Percentiles rank a stretch among this genome's conserved stretches.
Conservation (phyloP, 2,329 filamentous ascomycete genomes). For the Onygenales sp. region DNA sequence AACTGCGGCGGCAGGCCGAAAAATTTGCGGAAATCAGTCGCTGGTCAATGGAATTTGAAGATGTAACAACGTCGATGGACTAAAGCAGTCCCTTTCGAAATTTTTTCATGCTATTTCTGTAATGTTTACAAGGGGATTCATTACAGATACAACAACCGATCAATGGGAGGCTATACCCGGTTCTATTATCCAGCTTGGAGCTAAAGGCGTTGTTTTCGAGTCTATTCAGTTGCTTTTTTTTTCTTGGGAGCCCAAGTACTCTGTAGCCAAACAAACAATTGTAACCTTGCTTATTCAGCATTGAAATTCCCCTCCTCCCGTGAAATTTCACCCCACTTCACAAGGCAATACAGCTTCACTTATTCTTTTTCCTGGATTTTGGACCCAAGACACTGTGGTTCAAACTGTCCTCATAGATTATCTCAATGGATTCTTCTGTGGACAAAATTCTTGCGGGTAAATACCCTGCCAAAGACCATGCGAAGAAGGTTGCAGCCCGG, state of each 20-base stretch:
- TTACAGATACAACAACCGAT: too few relatives aligned
- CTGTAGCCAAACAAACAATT: too few relatives aligned
- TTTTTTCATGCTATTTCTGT: background rate
- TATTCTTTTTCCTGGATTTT: too few relatives aligned
- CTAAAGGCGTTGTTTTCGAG: too few relatives aligned
- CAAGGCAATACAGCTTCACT: too few relatives aligned
- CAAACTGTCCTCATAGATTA: background rate
- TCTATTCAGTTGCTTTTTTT: too few relatives aligned
- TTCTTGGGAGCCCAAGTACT: too few relatives aligned
- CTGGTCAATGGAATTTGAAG: conserved; percentile 37
- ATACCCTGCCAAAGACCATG: conserved; percentile 80
- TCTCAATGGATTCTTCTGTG: conserved; percentile 16
- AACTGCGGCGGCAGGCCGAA: conserved; percentile 24
- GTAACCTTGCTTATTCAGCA: too few relatives aligned
- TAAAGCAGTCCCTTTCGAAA: conserved; percentile 14
- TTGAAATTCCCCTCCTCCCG: too few relatives aligned
- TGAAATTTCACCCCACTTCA: too few relatives aligned
- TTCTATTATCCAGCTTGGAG: too few relatives aligned
- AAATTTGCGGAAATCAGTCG: conserved; percentile 34
- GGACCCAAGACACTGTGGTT: background rate
- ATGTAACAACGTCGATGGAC: conserved; percentile 21
- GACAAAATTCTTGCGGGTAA: conserved; percentile 44
- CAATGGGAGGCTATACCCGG: too few relatives aligned
- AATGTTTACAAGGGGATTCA: background rate
- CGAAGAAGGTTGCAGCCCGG: conserved; percentile 69